Evolutionary conservation across 2,329 filamentous ascomycete species (phyloP), one percentile per base, ranked within the genome.

Genomic region (Xylaria sp.): DNA sequence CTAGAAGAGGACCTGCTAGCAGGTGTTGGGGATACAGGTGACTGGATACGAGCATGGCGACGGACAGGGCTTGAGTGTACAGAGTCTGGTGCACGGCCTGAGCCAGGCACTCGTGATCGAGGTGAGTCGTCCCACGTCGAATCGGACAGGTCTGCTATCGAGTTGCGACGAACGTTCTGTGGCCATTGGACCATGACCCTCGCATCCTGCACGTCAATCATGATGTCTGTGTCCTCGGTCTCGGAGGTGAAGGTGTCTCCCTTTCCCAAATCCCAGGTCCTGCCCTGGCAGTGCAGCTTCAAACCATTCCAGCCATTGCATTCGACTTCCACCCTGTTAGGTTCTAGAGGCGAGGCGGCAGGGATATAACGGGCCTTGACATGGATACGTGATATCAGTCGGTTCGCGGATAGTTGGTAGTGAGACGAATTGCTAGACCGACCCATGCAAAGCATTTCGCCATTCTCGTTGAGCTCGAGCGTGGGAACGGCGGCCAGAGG

Each of bases 271-370:
- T 97, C 92, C 82, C 92, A 94, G 2, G 92, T 90, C 69, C 89
- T 88, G 60, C 92, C 92, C 78, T 94, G 90, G 80, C 92, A 97
- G 79, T 97, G 93, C 69, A 99, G 80, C 80, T 92, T 96, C 68
- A 95, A 83, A 15, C 95, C 95, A 76, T 99, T 99, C 94, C 94
- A 98, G 21, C 95, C 95, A 72, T 91, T 87, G 82, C 95, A 99
- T 72, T 92, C 84, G 71, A 99, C 90, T 77, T 97, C 92, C 49
- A 99, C 87, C 76, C 88, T 89, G 75, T 91, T 92, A 65, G 87
- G 84, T 69, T 92, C 88, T 71, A 92, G 84, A 4, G 85, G 85
- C 58, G 86, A 83, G 19, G 84, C 79, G 12, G 92, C 87, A 21
- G 90, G 84, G 66, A 94, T 86, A 76, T 94, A 99, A 56, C 89